Percentiles rank a stretch among this genome's conserved stretches.
phyloP scores from a whole-genome alignment of 345 rosid species.

The Citrus hindsii region DNA sequence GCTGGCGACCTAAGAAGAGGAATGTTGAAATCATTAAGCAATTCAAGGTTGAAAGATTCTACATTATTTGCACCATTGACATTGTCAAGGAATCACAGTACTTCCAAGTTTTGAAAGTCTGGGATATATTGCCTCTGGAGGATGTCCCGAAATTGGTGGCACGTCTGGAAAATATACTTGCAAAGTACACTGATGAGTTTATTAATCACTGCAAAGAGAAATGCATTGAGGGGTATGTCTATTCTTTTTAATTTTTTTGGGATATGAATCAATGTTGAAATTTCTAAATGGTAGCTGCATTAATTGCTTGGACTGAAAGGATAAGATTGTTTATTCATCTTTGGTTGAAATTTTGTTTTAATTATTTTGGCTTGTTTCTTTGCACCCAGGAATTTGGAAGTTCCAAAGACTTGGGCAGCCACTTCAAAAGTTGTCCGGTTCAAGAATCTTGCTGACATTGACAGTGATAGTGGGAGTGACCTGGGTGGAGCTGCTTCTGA shows the following conservation, averaged over 20 bases:
- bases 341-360: not conserved
- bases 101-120: conserved; percentile 45
- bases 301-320: not conserved
- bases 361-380: not conserved
- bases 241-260: not conserved
- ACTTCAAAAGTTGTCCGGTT: conserved; percentile 2
- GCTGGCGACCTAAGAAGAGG: conserved; percentile 48
- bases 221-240: conserved; percentile 47
- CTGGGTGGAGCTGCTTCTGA: conserved; percentile 12
- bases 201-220: conserved; percentile 41
- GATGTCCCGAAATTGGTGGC: conserved; percentile 34
- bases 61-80: conserved; percentile 44
- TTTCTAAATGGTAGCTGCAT: not conserved
- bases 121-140: conserved; percentile 48
- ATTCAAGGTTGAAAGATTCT: conserved; percentile 34
- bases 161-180: conserved; percentile 38
- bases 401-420: conserved; percentile 10
- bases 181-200: conserved; percentile 34
- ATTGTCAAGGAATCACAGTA: conserved; percentile 27
- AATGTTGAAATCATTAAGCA: conserved; percentile 41
- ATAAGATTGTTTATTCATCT: not conserved
- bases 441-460: conserved; percentile 4
- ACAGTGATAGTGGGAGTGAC: conserved; percentile 13
- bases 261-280: not conserved
- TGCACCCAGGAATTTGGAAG: conserved; percentile 37